Percentiles rank a stretch among this genome's conserved stretches.
These are phyloP conservation scores for Aureobasidium melanogenum DNA, from an alignment of 2,329 filamentous ascomycete species.

Conservation along the genomic window DNA sequence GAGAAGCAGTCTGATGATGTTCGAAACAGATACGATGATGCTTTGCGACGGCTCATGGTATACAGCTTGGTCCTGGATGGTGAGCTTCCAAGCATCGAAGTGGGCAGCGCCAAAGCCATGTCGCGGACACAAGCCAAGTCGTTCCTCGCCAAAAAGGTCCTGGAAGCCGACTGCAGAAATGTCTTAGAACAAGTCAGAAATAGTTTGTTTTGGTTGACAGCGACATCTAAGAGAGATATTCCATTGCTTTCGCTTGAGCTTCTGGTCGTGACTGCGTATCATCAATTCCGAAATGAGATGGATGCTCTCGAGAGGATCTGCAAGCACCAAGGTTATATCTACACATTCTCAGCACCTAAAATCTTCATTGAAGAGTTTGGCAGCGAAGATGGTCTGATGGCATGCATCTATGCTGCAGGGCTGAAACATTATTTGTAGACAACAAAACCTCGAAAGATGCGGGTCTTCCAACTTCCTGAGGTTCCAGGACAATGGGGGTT, in stretches of 20 bases:
- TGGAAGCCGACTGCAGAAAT: neutral
- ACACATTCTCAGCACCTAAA: neutral
- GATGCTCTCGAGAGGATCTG: neutral
- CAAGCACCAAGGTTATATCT: neutral
- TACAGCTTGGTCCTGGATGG: neutral
- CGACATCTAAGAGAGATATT: neutral
- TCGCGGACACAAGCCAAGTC: neutral
- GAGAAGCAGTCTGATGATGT: neutral
- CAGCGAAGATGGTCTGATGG: neutral
- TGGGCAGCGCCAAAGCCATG: neutral
- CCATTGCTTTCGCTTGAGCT: slow-evolving; percentile 5
- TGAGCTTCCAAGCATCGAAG: neutral
- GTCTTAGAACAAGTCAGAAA: neutral
- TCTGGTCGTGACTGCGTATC: neutral
- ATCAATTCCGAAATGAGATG: slow-evolving; percentile 2
- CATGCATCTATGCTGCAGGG: slow-evolving; percentile 3
- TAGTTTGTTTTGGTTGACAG: neutral
- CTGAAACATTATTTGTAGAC: neutral
- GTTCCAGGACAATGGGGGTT: neutral
- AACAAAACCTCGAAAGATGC: neutral
- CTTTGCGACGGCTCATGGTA: neutral
- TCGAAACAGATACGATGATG: neutral
- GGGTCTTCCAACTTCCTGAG: neutral
- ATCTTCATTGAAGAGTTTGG: neutral
- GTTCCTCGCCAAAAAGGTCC: neutral